Percentiles rank a stretch among this genome's conserved stretches.
Evolutionary conservation across 495 filamentous ascomycete species (phyloP).

Genomic region (Usnea hakonensis): DNA sequence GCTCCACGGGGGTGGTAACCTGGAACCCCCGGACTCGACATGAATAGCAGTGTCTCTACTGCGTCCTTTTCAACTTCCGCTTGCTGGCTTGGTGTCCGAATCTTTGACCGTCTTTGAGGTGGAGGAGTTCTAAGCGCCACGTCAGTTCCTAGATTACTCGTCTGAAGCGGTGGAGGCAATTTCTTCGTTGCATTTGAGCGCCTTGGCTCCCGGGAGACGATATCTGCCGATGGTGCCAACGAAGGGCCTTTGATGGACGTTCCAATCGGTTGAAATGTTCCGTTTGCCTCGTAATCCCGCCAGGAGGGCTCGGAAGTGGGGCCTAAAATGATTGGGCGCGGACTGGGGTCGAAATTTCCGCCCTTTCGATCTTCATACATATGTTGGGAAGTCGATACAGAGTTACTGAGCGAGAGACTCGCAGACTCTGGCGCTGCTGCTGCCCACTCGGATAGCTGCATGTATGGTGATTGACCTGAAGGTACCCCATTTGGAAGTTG

Average conservation of each 20-base stretch:
- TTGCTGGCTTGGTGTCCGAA: conserved; percentile 55
- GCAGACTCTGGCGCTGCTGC: neutral
- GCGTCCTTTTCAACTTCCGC: conserved; percentile 74
- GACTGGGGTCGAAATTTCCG: neutral
- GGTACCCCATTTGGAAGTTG: neutral
- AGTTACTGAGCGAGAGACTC: neutral
- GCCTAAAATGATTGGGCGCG: conserved; percentile 1
- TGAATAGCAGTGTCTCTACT: conserved; percentile 78
- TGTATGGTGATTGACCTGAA: neutral
- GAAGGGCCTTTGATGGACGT: conserved; percentile 14
- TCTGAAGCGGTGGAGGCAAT: conserved; percentile 14
- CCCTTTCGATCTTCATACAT: neutral
- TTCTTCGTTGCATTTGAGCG: conserved; percentile 20
- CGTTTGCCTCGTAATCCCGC: conserved; percentile 31
- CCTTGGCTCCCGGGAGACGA: conserved; percentile 38
- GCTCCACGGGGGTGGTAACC: conserved; percentile 26
- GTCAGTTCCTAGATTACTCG: conserved; percentile 45
- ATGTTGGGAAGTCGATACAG: neutral
- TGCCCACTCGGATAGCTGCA: neutral
- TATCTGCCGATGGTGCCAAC: conserved; percentile 55
- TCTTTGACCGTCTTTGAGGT: conserved; percentile 10
- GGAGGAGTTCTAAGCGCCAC: conserved; percentile 23
- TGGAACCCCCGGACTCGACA: conserved; percentile 78
- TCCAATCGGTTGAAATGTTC: conserved; percentile 11
- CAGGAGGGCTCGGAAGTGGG: conserved; percentile 37